Evolutionary conservation across 139 green algal genomes (phyloP).

Genomic region (Gonium pectorale): DNA sequence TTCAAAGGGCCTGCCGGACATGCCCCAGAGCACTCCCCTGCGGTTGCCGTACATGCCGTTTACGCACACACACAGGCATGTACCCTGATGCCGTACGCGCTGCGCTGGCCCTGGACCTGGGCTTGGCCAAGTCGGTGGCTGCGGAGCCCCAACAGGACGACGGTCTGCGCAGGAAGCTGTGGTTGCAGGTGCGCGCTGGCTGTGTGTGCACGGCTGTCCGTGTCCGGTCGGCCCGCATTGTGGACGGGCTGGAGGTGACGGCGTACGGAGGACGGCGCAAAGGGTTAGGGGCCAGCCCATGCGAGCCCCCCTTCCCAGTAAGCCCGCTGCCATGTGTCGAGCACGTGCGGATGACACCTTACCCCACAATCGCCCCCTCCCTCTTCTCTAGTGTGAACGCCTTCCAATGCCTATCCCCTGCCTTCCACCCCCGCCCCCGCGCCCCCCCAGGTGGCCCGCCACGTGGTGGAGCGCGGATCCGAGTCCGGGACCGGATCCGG

Average conservation of each 20-base stretch:
- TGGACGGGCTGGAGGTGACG: too few species aligned
- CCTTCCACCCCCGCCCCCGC: not conserved
- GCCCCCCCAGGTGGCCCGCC: constrained; percentile 72
- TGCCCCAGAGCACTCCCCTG: too few species aligned
- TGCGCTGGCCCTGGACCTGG: constrained; percentile 82
- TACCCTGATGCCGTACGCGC: constrained; percentile 86
- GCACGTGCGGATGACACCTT: too few species aligned
- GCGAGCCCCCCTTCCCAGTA: too few species aligned
- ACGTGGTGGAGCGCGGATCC: constrained; percentile 79
- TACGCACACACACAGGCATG: constrained; percentile 55
- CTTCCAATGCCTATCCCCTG: too few species aligned
- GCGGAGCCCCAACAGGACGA: constrained; percentile 64
- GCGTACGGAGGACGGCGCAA: too few species aligned
- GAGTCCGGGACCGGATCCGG: not conserved
- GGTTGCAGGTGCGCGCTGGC: constrained; percentile 69
- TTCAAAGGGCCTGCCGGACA: too few species aligned
- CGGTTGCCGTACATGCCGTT: not conserved
- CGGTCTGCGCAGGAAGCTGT: constrained; percentile 82
- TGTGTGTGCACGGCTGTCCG: not conserved
- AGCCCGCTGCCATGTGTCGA: too few species aligned
- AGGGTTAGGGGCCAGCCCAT: too few species aligned
- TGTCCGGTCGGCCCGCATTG: too few species aligned
- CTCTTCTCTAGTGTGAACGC: too few species aligned
- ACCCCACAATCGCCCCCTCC: too few species aligned
- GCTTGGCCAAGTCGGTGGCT: constrained; percentile 86